Evolutionary conservation across 768 basidiomycete species (phyloP).

Genomic region (Podaxis sp.): DNA sequence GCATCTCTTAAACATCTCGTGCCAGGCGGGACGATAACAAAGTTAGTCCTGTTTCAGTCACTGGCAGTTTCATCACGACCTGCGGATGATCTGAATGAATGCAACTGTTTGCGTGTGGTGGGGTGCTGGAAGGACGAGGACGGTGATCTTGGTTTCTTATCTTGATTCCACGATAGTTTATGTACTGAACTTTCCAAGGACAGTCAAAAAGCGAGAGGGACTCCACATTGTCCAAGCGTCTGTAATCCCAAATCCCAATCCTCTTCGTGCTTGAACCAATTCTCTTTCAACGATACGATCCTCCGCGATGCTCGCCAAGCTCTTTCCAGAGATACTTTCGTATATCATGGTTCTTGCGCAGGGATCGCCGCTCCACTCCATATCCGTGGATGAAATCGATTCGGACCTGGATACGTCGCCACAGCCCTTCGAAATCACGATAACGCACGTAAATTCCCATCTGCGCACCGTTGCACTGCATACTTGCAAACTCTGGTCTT

Average conservation of each 20-base stretch:
- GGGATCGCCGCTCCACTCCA: background rate
- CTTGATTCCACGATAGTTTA: background rate
- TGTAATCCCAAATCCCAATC: background rate
- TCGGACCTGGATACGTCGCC: background rate
- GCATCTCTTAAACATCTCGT: background rate
- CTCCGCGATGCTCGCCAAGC: background rate
- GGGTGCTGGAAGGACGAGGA: background rate
- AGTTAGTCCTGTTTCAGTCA: background rate
- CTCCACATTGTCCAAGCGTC: background rate
- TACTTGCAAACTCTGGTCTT: constrained; percentile 41
- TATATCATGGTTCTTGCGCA: constrained; percentile 21
- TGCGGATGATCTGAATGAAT: background rate
- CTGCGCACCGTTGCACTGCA: constrained; percentile 39
- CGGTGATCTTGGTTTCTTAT: background rate
- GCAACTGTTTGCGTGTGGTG: background rate
- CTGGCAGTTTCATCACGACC: background rate
- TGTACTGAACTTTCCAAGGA: background rate
- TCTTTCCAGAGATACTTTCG: constrained; percentile 12
- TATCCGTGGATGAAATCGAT: background rate
- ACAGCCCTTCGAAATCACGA: constrained; percentile 35
- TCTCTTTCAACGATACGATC: background rate
- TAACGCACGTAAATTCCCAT: constrained; percentile 38
- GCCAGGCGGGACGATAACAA: background rate
- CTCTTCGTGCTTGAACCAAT: background rate
- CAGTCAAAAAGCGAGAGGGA: background rate